Evolutionary conservation across 2,329 filamentous ascomycete species (phyloP), one percentile per base, ranked within the genome.

Genomic region (Daldinia eschscholtzii): DNA sequence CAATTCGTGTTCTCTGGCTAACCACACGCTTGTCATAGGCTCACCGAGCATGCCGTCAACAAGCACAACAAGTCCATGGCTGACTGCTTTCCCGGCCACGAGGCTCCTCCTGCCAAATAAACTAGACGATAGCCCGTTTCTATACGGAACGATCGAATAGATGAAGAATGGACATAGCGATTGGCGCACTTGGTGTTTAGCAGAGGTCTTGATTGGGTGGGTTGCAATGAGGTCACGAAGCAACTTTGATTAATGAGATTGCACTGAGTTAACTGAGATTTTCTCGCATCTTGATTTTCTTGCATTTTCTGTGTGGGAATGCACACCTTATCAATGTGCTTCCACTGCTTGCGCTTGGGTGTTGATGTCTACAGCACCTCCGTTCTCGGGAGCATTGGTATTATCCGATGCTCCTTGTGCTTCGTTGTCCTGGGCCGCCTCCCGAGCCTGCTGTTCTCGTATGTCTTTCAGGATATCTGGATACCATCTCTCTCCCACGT

Each of bases 401-500:
- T 46, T 59, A 18, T 26, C 12, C 5, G 53, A 57, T 12, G 35
- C 10, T 30, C 37, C 35, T 42, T 57, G 53, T 9, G 37, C 57
- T 67, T 60, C 56, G 33, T 75, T 72, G 67, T 76, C 73, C 58
- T 77, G 76, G 64, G 77, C 74, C 71, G 77, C 80, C 72, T 81
- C 79, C 72, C 71, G 78, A 37, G 82, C 83, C 81, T 91, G 85
- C 78, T 91, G 86, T 74, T 86, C 86, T 59, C 86, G 84, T 58
- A 91, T 87, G 67, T 84, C 83, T 67, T 79, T 80, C 71, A 89
- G 76, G 20, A 90, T 86, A 48, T 91, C 88, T 2, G 90, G 90
- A 77, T 92, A 93, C 89, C 93, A 97, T 74, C 89, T 84, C 83
- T 94, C 92, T 1, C 92, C 93, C 0, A 97, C 93, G 79, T 97